These are phyloP conservation scores for Metschnikowia cerradonensis DNA, from an alignment of 805 yeast genomes.

Conservation along the genomic window DNA sequence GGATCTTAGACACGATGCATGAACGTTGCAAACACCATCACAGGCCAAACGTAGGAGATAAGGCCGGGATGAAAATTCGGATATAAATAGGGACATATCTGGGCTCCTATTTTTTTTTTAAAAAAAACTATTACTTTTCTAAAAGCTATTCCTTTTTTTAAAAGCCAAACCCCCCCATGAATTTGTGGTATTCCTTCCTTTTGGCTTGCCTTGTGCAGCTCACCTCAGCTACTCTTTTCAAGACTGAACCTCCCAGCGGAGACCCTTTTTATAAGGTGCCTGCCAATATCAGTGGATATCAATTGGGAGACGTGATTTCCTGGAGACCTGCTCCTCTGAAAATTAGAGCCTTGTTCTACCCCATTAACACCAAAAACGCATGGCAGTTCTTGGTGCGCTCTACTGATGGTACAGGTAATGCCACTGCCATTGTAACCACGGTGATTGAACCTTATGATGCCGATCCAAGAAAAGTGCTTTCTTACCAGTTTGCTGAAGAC, in stretches of 20 bases:
- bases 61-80: too few relatives aligned
- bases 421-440: slow-evolving; percentile 22
- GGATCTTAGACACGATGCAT: too few relatives aligned
- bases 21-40: too few relatives aligned
- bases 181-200: background rate
- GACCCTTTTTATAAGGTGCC: slow-evolving; percentile 11
- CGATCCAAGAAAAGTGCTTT: slow-evolving; percentile 19
- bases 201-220: background rate
- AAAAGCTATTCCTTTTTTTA: too few relatives aligned
- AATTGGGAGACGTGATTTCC: slow-evolving; percentile 10
- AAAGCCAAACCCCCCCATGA: background rate
- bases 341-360: slow-evolving; percentile 5
- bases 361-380: slow-evolving; percentile 9
- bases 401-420: slow-evolving; percentile 17
- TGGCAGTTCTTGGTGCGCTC: slow-evolving; percentile 26
- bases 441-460: slow-evolving; percentile 21
- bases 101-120: too few relatives aligned
- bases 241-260: slow-evolving; percentile 2
- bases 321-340: slow-evolving; percentile 5
- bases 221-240: background rate
- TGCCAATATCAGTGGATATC: slow-evolving; percentile 1
- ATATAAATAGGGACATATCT: too few relatives aligned
- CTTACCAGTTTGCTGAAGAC: slow-evolving; percentile 21
- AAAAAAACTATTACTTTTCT: too few relatives aligned
- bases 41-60: too few relatives aligned